Percentiles rank a stretch among this genome's conserved stretches.
These are phyloP conservation scores for Neurospora sp. DNA, from an alignment of 2,329 filamentous ascomycete genomes.

Conservation along the genomic window DNA sequence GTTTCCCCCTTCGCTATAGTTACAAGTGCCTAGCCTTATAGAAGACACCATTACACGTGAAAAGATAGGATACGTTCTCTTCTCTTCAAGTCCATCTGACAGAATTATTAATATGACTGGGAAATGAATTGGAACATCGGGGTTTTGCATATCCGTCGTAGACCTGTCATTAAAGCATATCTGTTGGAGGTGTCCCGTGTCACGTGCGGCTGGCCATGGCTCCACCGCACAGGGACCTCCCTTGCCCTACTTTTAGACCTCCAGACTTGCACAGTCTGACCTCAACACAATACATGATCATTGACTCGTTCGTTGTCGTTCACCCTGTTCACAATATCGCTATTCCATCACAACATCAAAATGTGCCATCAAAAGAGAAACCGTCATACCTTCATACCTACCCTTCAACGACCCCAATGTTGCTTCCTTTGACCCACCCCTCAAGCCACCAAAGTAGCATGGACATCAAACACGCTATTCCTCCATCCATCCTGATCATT, in stretches of 20 bases:
- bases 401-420: not conserved
- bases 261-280: too few relatives aligned
- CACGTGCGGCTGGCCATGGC: too few relatives aligned
- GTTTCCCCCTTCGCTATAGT: not conserved
- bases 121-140: not conserved
- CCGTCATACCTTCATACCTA: not conserved
- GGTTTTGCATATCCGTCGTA: not conserved
- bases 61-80: not conserved
- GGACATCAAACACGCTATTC: conserved; percentile 67
- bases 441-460: conserved; percentile 18
- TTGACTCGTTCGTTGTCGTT: too few relatives aligned
- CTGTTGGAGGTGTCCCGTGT: too few relatives aligned
- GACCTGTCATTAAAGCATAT: too few relatives aligned
- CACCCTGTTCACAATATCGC: too few relatives aligned
- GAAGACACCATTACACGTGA: not conserved
- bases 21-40: not conserved
- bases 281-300: too few relatives aligned
- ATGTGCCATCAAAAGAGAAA: not conserved
- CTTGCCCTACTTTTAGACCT: too few relatives aligned
- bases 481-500: conserved; percentile 65
- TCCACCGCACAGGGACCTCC: too few relatives aligned
- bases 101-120: not conserved
- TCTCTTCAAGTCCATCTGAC: not conserved
- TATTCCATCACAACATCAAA: not conserved
- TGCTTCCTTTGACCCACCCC: not conserved